phyloP scores from a whole-genome alignment of 2,329 filamentous ascomycete species.

The Meredithiella fracta region DNA sequence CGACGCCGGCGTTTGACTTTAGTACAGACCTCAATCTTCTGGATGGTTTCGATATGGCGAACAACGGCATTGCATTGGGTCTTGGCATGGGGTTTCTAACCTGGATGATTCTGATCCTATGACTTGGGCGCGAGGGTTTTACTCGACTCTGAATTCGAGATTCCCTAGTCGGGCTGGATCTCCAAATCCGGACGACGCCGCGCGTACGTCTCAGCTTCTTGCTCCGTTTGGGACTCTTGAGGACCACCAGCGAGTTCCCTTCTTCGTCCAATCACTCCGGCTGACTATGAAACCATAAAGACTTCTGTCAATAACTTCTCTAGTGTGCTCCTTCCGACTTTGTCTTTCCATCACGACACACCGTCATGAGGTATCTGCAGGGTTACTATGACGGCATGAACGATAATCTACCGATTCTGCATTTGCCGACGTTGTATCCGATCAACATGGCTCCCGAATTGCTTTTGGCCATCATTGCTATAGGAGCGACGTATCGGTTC shows the following conservation, averaged over 20 bases:
- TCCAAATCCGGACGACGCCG: slow-evolving; percentile 35
- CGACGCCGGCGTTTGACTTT: neutral
- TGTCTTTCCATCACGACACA: slow-evolving; percentile 51
- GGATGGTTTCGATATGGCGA: neutral
- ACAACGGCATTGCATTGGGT: neutral
- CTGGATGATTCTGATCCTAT: slow-evolving; percentile 7
- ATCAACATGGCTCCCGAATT: slow-evolving; percentile 52
- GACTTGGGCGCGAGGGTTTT: slow-evolving; percentile 13
- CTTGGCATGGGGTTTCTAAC: neutral
- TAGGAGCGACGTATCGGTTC: slow-evolving; percentile 50
- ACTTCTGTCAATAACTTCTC: slow-evolving; percentile 46
- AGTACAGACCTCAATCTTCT: neutral
- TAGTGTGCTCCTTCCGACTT: slow-evolving; percentile 45
- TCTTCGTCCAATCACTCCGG: slow-evolving; percentile 33
- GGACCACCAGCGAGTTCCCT: slow-evolving; percentile 21
- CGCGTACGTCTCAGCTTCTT: slow-evolving; percentile 17
- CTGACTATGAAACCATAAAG: slow-evolving; percentile 39
- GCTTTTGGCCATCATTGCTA: slow-evolving; percentile 48
- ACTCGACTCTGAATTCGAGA: slow-evolving; percentile 33
- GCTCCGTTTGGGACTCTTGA: slow-evolving; percentile 19
- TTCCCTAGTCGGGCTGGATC: slow-evolving; percentile 40
- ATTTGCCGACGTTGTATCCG: slow-evolving; percentile 48
- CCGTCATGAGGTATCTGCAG: slow-evolving; percentile 50
- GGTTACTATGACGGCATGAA: slow-evolving; percentile 54
- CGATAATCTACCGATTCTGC: slow-evolving; percentile 42